phyloP scores from a whole-genome alignment of 2,329 filamentous ascomycete species.

The Calonectria multiphialidica region DNA sequence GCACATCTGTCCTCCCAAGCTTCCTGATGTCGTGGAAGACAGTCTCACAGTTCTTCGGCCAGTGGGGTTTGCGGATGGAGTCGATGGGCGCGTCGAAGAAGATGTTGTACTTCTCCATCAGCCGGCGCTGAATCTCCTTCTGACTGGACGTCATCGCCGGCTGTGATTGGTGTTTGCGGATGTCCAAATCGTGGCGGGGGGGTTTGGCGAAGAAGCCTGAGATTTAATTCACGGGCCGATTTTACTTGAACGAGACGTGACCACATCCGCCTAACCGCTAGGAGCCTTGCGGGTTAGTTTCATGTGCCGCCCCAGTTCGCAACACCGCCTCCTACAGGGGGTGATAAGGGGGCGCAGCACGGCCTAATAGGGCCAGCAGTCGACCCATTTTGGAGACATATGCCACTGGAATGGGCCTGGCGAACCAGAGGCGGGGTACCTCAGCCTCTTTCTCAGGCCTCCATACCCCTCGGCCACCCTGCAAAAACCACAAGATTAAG shows the following conservation, averaged over 20 bases:
- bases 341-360: neutral
- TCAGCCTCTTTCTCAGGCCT: neutral
- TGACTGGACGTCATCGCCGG: neutral
- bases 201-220: neutral
- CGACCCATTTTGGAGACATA: neutral
- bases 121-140: neutral
- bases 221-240: neutral
- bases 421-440: neutral
- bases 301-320: neutral
- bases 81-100: neutral
- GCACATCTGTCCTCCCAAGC: neutral
- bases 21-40: neutral
- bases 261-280: too few relatives aligned
- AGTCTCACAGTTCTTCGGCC: neutral
- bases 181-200: too few relatives aligned
- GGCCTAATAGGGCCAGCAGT: neutral
- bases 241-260: too few relatives aligned
- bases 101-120: conserved; percentile 8
- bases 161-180: too few relatives aligned
- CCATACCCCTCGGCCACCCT: neutral
- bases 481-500: neutral
- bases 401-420: neutral
- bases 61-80: neutral
- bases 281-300: neutral
- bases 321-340: neutral